Conservation (phyloP, 176 grass and related monocot genomes). For the Ampelocalamus luodianensis region DNA sequence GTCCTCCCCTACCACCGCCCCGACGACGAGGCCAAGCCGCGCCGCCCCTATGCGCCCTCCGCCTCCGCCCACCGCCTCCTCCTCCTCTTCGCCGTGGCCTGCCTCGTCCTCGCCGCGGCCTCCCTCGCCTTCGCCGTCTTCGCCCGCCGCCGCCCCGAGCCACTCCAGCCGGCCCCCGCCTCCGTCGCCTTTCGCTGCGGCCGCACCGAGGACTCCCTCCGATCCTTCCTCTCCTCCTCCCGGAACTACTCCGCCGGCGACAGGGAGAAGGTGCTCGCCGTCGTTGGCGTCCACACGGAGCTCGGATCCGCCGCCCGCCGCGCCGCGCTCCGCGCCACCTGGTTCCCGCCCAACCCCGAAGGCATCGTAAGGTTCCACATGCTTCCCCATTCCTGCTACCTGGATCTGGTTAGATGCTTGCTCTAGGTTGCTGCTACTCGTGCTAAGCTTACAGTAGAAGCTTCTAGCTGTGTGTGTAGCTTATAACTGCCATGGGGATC, state of each 20-base stretch:
- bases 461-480: conserved; percentile 24
- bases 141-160: conserved; percentile 27
- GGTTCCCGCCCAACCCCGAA: conserved; percentile 87
- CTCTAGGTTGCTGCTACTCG: conserved; percentile 28
- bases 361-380: conserved; percentile 76
- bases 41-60: conserved; percentile 46
- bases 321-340: conserved; percentile 73
- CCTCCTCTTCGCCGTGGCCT: conserved; percentile 61
- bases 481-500: conserved; percentile 20
- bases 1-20: conserved; percentile 36
- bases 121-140: conserved; percentile 62
- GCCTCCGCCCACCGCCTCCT: conserved; percentile 45
- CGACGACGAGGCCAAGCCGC: conserved; percentile 73
- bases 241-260: conserved; percentile 39
- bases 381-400: conserved; percentile 34
- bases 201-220: conserved; percentile 76
- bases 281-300: conserved; percentile 81
- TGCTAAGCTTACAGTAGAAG: conserved; percentile 2
- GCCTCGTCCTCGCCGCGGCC: conserved; percentile 56
- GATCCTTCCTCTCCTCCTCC: conserved; percentile 61
- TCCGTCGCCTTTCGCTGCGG: conserved; percentile 71
- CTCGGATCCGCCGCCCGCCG: conserved; percentile 64
- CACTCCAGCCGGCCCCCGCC: conserved; percentile 32
- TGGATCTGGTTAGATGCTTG: conserved; percentile 40
- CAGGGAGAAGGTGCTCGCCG: conserved; percentile 79